These are phyloP conservation scores for Ogataea hybrid DNA, from an alignment of 1,139 yeast species.

Conservation along the genomic window DNA sequence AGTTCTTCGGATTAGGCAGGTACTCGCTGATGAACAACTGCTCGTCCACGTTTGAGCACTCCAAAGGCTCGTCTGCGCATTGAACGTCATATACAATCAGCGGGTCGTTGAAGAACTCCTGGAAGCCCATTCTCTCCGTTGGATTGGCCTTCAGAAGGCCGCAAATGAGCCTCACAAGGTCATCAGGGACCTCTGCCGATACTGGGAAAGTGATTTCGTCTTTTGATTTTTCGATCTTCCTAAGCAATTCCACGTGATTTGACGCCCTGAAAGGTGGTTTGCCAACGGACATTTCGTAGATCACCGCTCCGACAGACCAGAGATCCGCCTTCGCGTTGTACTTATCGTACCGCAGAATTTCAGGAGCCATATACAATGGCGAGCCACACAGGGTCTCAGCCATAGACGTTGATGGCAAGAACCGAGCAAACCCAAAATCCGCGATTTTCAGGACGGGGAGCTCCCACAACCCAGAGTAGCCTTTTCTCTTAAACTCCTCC, in stretches of 20 bases:
- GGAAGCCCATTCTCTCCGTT: conserved; percentile 80
- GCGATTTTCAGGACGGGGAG: conserved; percentile 90
- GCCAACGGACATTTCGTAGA: conserved; percentile 93
- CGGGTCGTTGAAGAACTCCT: conserved; percentile 76
- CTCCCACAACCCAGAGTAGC: conserved; percentile 80
- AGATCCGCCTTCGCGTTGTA: conserved; percentile 96
- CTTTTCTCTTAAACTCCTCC: conserved; percentile 51
- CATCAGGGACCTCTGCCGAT: conserved; percentile 56
- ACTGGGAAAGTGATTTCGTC: conserved; percentile 77
- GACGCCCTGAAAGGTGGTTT: conserved; percentile 93
- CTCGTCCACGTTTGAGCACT: conserved; percentile 69
- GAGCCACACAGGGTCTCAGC: conserved; percentile 98
- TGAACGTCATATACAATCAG: conserved; percentile 47
- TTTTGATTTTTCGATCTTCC: conserved; percentile 77
- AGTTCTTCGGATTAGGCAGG: conserved; percentile 32
- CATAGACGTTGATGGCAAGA: conserved; percentile 85
- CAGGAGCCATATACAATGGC: conserved; percentile 98
- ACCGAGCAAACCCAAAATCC: conserved; percentile 96
- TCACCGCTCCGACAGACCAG: conserved; percentile 97
- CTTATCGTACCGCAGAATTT: conserved; percentile 87
- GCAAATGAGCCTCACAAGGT: conserved; percentile 66
- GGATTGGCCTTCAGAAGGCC: conserved; percentile 81
- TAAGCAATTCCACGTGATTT: conserved; percentile 84
- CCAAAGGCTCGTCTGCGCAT: conserved; percentile 55
- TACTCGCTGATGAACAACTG: conserved; percentile 84